These are phyloP conservation scores for Kazachstania bromeliacearum DNA, from an alignment of 805 yeast genomes.

Conservation along the genomic window DNA sequence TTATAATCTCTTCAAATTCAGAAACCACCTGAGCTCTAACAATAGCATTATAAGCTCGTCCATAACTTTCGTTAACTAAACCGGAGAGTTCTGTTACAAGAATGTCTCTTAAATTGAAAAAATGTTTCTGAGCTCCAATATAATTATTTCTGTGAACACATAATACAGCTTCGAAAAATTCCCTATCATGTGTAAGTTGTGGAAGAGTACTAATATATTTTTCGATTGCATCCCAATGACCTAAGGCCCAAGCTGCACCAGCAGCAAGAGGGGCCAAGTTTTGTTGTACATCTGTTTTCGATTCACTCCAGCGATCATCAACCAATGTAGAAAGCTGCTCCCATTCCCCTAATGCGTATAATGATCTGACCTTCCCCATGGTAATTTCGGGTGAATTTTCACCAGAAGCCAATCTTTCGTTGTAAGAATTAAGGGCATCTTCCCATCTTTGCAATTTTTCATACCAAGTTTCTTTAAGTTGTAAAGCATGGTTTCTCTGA, in stretches of 20 bases:
- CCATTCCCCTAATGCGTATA: conserved; percentile 99
- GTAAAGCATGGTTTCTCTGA: conserved; percentile 80
- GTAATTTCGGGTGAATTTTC: conserved; percentile 72
- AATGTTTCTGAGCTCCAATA: conserved; percentile 69
- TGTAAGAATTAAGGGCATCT: conserved; percentile 87
- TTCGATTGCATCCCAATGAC: conserved; percentile 95
- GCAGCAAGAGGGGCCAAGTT: conserved; percentile 96
- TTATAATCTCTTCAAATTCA: conserved; percentile 89
- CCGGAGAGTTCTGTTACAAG: conserved; percentile 91
- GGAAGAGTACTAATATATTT: conserved; percentile 85
- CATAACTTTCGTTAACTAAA: conserved; percentile 87
- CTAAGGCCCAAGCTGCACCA: conserved; percentile 97
- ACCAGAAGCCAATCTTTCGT: conserved; percentile 52
- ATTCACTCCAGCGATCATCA: conserved; percentile 69
- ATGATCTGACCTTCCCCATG: conserved; percentile 96
- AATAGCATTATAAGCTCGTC: conserved; percentile 92
- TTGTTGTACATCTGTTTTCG: conserved; percentile 64
- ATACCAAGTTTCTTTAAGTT: conserved; percentile 94
- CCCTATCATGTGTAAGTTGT: conserved; percentile 84
- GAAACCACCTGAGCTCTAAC: conserved; percentile 96
- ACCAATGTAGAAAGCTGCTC: conserved; percentile 82
- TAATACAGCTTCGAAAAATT: conserved; percentile 87
- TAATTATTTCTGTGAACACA: conserved; percentile 80
- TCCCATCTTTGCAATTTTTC: conserved; percentile 97
- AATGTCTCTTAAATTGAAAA: conserved; percentile 75